Conservation (phyloP, 352 stramenopile species). For the Pythium dissimile region DNA sequence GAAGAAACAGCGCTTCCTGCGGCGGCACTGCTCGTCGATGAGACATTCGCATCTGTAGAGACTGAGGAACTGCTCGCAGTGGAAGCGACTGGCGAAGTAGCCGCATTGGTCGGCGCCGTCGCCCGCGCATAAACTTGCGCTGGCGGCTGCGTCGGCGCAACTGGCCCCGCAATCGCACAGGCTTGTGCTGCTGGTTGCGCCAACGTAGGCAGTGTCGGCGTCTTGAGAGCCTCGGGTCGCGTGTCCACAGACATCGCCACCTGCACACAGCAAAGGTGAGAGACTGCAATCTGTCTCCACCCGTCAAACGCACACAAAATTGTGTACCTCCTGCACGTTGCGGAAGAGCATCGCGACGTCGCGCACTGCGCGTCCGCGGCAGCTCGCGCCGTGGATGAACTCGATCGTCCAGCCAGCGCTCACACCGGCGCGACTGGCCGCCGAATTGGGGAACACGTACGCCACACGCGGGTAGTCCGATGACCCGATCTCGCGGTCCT, state of each 20-base stretch:
- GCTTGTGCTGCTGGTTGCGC: not conserved
- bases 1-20: not conserved
- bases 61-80: not conserved
- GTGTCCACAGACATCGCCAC: not conserved
- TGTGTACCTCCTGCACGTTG: constrained; percentile 2
- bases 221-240: not conserved
- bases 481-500: constrained; percentile 11
- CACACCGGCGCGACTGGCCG: constrained; percentile 51
- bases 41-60: not conserved
- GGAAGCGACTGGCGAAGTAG: not conserved
- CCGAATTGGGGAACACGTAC: constrained; percentile 51
- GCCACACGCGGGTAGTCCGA: constrained; percentile 45
- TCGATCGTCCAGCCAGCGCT: constrained; percentile 10
- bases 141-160: too few relatives aligned
- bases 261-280: not conserved
- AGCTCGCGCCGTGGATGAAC: constrained; percentile 4
- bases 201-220: not conserved
- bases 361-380: not conserved
- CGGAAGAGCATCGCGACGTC: constrained; percentile 17
- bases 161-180: too few relatives aligned
- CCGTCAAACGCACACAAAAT: not conserved
- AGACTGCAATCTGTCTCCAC: not conserved
- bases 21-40: not conserved
- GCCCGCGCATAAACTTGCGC: too few relatives aligned
- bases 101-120: not conserved